phyloP scores from a whole-genome alignment of 2,329 filamentous ascomycete species.

The Colletotrichum orchidophilum region DNA sequence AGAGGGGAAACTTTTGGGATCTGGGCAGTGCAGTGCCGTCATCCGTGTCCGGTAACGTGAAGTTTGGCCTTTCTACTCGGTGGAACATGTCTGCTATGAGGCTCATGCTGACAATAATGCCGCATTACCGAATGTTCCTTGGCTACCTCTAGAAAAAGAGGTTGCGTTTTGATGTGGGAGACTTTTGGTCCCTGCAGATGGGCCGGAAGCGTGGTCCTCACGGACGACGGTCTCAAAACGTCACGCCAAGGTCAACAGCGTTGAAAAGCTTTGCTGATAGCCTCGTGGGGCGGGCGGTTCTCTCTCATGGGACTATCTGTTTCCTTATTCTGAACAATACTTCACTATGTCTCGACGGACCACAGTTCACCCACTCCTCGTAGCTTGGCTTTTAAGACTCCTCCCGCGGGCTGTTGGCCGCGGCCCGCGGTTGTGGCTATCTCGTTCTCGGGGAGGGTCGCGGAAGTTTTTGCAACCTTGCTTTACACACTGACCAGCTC shows the following conservation, averaged over 20 bases:
- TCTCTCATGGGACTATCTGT: background rate
- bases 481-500: background rate
- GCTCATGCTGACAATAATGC: background rate
- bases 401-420: background rate
- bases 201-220: background rate
- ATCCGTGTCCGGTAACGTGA: background rate
- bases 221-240: background rate
- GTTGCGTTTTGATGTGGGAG: background rate
- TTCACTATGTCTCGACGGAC: too few species aligned
- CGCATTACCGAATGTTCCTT: background rate
- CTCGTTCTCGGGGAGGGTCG: background rate
- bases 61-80: background rate
- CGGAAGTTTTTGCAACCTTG: background rate
- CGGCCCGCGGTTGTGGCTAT: too few species aligned
- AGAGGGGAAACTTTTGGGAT: background rate
- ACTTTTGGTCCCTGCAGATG: background rate
- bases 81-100: background rate
- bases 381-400: background rate
- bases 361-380: background rate
- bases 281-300: background rate
- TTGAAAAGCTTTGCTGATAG: background rate
- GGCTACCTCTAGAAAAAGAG: background rate
- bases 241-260: background rate
- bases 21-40: background rate
- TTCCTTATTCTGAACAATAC: background rate